Percentiles rank a stretch among this genome's conserved stretches.
Conservation (phyloP, 768 basidiomycete species). For the Trichaptum fuscoviolaceum region DNA sequence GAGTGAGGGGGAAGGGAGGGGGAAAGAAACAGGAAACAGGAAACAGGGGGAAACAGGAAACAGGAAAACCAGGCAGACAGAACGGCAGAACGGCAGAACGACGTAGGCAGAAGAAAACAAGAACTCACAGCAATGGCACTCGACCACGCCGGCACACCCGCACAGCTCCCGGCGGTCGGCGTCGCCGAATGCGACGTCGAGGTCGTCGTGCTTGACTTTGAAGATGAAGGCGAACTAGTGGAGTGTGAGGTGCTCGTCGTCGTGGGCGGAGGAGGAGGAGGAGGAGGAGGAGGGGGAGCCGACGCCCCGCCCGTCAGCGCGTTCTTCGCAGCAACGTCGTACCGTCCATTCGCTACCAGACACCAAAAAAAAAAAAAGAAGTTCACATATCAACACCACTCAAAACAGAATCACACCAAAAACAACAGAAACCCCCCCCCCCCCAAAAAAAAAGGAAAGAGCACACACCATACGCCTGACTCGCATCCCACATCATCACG, state of each 20-base stretch:
- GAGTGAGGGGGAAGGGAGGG: too few relatives aligned
- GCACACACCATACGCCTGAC: slow-evolving; percentile 22
- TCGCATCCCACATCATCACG: slow-evolving; percentile 43
- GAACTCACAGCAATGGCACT: slow-evolving; percentile 24
- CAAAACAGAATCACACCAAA: too few relatives aligned
- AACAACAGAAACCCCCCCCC: too few relatives aligned
- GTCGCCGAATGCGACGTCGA: slow-evolving; percentile 11
- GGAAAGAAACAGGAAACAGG: too few relatives aligned
- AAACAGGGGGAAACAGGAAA: too few relatives aligned
- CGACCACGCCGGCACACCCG: slow-evolving; percentile 48
- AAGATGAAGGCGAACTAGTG: neutral
- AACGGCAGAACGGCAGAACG: too few relatives aligned
- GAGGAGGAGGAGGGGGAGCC: slow-evolving; percentile 8
- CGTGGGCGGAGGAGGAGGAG: neutral
- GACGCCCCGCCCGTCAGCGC: slow-evolving; percentile 28
- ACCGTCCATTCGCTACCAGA: slow-evolving; percentile 48
- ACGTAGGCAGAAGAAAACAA: neutral
- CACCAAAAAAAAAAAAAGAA: too few relatives aligned
- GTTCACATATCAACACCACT: too few relatives aligned
- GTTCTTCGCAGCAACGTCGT: slow-evolving; percentile 56
- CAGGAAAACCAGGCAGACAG: too few relatives aligned
- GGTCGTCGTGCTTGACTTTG: neutral
- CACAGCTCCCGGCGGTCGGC: slow-evolving; percentile 34
- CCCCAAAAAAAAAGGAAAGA: too few relatives aligned
- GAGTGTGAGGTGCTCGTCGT: neutral